Evolutionary conservation across 208 protist species (phyloP).

Genomic region (Trypanosoma grayi): DNA sequence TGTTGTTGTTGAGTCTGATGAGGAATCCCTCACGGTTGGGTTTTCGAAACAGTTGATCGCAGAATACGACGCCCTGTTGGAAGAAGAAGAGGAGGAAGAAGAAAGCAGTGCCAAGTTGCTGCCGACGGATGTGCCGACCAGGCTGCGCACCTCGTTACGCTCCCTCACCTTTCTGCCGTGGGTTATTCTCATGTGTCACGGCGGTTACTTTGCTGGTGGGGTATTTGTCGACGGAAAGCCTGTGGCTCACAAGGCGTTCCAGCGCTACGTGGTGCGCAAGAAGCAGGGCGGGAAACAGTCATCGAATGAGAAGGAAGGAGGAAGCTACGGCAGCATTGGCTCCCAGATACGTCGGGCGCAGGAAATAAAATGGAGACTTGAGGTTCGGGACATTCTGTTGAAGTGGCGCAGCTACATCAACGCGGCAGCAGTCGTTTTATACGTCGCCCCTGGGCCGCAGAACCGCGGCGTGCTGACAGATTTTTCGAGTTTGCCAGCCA

Average conservation of each 20-base stretch:
- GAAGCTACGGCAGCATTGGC: constrained; percentile 77
- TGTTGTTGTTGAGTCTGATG: constrained; percentile 5
- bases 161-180: constrained; percentile 40
- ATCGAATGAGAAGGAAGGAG: constrained; percentile 70
- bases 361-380: constrained; percentile 81
- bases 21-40: constrained; percentile 15
- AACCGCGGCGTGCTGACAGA: constrained; percentile 78
- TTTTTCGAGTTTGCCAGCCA: constrained; percentile 39
- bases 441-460: constrained; percentile 82
- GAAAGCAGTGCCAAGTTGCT: constrained; percentile 22
- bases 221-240: constrained; percentile 58
- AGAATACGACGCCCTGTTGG: constrained; percentile 55
- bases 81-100: constrained; percentile 48
- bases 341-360: constrained; percentile 85
- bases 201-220: constrained; percentile 87
- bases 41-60: constrained; percentile 69
- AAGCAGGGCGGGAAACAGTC: constrained; percentile 92
- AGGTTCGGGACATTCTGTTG: constrained; percentile 72
- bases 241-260: constrained; percentile 81
- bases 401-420: constrained; percentile 75
- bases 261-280: constrained; percentile 91
- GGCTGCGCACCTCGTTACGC: constrained; percentile 33
- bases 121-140: constrained; percentile 28
- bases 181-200: constrained; percentile 86
- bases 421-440: constrained; percentile 68